Evolutionary conservation across 495 filamentous ascomycete genomes (phyloP).

Genomic region (Aspergillus campestris): DNA sequence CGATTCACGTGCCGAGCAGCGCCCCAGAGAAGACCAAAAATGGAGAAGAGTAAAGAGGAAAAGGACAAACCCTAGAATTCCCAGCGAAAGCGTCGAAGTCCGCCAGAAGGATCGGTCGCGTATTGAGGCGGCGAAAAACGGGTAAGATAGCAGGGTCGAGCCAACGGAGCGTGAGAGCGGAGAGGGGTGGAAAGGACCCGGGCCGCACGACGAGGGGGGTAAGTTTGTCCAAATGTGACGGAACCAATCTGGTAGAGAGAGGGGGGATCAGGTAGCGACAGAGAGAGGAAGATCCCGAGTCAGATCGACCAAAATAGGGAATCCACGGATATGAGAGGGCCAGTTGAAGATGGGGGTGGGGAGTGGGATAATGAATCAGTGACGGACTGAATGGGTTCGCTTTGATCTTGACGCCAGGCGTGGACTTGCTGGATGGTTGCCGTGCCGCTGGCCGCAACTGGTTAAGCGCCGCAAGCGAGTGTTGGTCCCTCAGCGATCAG

Average conservation of each 20-base stretch:
- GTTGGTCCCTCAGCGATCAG: constrained; percentile 17
- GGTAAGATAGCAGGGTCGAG: constrained; percentile 8
- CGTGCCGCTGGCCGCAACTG: constrained; percentile 36
- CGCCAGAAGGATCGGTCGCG: not conserved
- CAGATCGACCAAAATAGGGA: constrained; percentile 13
- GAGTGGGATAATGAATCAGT: constrained; percentile 18
- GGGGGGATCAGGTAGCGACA: constrained; percentile 5
- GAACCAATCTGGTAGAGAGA: constrained; percentile 8
- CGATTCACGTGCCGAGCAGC: constrained; percentile 1
- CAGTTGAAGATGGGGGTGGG: constrained; percentile 24
- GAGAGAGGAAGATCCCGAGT: constrained; percentile 4
- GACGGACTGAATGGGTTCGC: constrained; percentile 20
- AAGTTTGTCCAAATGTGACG: constrained; percentile 1
- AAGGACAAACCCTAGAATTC: not conserved
- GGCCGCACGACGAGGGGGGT: constrained; percentile 24
- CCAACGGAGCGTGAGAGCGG: constrained; percentile 20
- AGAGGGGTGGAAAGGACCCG: constrained; percentile 32
- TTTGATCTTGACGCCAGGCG: constrained; percentile 26
- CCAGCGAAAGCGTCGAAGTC: not conserved
- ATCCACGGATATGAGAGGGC: constrained; percentile 15
- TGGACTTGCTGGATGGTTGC: constrained; percentile 37
- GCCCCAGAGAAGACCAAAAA: constrained; percentile 12
- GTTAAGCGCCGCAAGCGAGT: constrained; percentile 41
- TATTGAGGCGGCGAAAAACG: constrained; percentile 15
- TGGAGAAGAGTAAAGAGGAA: constrained; percentile 13